Evolutionary conservation across 139 green algal genomes (phyloP).

Genomic region (Volvox reticuliferus): DNA sequence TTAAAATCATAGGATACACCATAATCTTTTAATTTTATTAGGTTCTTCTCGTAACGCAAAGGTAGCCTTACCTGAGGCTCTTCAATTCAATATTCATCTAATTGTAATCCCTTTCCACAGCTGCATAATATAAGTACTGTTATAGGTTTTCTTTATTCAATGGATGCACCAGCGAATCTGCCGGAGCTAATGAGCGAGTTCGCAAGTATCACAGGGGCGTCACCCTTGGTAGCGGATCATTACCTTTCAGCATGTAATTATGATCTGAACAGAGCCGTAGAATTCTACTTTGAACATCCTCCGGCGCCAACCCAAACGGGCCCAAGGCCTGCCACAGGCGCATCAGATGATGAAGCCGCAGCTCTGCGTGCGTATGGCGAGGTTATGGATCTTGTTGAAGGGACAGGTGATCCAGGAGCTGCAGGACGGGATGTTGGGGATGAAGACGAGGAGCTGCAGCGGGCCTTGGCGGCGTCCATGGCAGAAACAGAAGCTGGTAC

Average conservation of each 20-base stretch:
- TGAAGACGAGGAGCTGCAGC: slow-evolving; percentile 45
- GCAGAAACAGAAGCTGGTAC: neutral
- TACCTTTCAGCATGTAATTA: slow-evolving; percentile 62
- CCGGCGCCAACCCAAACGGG: neutral
- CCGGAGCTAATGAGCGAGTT: slow-evolving; percentile 51
- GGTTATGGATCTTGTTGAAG: neutral
- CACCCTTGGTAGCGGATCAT: slow-evolving; percentile 52
- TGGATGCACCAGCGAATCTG: slow-evolving; percentile 18
- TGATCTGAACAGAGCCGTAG: slow-evolving; percentile 53
- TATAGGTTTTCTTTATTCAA: neutral
- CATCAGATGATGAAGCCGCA: neutral
- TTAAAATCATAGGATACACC: too few relatives aligned
- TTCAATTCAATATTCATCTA: too few relatives aligned
- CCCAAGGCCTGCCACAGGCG: neutral
- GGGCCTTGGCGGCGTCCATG: slow-evolving; percentile 11
- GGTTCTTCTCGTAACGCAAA: too few relatives aligned
- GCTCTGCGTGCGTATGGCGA: neutral
- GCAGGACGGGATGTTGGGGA: neutral
- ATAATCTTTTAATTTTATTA: too few relatives aligned
- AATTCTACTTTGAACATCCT: slow-evolving; percentile 57
- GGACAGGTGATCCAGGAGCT: neutral
- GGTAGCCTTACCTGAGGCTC: too few relatives aligned
- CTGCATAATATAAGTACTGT: too few relatives aligned
- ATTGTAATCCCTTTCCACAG: too few relatives aligned
- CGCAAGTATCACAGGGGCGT: slow-evolving; percentile 52